A percentile compares a stretch with the other conserved stretches of the same genome.
Evolutionary conservation across 208 protist genomes (phyloP).

Genomic region (Wallacemonas sp.): DNA sequence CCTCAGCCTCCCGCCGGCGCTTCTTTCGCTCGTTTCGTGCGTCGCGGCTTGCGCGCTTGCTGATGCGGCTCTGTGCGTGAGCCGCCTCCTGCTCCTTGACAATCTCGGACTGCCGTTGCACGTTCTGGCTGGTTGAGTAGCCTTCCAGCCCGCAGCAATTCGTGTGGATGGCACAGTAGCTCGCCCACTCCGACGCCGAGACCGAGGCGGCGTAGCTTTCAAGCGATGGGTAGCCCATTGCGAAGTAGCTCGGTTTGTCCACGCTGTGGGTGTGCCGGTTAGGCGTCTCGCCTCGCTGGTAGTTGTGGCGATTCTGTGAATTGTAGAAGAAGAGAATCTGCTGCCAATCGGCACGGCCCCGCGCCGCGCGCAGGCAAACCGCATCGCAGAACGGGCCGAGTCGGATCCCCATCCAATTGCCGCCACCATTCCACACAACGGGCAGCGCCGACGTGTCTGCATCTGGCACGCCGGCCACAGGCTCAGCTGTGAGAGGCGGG

Average conservation of each 20-base stretch:
- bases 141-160: not conserved
- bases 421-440: not conserved
- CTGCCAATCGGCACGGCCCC: not conserved
- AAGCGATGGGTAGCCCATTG: not conserved
- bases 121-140: not conserved
- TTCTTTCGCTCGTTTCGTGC: conserved; percentile 6
- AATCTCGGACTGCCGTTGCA: not conserved
- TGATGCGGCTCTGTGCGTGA: not conserved
- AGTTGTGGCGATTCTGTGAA: not conserved
- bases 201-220: not conserved
- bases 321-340: not conserved
- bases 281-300: not conserved
- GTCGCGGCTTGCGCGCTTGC: conserved; percentile 1
- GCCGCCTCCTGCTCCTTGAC: not conserved
- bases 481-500: not conserved
- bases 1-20: not conserved
- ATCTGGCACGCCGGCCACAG: not conserved
- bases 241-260: not conserved
- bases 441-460: not conserved
- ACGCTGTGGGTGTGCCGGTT: conserved; percentile 2
- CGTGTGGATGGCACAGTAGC: not conserved
- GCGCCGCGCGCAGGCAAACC: not conserved
- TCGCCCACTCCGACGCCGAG: not conserved
- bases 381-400: not conserved
- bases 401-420: not conserved